Conservation (phyloP, 1,139 yeast species). For the Taiozyma sp. region DNA sequence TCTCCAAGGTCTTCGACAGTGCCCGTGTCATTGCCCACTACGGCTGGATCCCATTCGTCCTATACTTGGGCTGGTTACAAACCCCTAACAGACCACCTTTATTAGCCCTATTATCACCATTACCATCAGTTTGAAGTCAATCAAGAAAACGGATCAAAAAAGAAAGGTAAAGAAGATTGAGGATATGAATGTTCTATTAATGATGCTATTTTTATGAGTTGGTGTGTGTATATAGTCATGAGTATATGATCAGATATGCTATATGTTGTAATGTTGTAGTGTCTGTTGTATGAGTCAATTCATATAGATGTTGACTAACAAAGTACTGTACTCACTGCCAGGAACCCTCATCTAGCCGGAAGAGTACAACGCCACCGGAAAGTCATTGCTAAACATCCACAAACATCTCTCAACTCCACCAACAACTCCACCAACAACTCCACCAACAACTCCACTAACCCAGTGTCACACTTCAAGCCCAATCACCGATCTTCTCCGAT, state of each 20-base stretch:
- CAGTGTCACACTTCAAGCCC: background rate
- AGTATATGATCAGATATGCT: background rate
- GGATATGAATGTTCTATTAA: background rate
- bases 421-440: background rate
- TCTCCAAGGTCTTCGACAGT: slow-evolving; percentile 74
- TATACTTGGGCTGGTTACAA: slow-evolving; percentile 90
- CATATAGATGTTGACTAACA: too few relatives aligned
- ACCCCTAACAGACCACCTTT: slow-evolving; percentile 82
- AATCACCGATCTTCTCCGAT: background rate
- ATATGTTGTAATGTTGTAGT: background rate
- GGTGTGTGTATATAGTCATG: background rate
- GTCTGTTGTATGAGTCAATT: too few relatives aligned
- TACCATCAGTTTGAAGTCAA: slow-evolving; percentile 60
- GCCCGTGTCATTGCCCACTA: slow-evolving; percentile 89
- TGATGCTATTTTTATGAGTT: background rate
- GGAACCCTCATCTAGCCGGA: too few relatives aligned
- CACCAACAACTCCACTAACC: background rate
- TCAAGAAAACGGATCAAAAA: background rate
- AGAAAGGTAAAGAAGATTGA: background rate
- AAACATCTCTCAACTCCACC: too few relatives aligned
- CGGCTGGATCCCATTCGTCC: slow-evolving; percentile 94
- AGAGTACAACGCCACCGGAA: too few relatives aligned
- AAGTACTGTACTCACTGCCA: too few relatives aligned
- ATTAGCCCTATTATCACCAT: slow-evolving; percentile 46
- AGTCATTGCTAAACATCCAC: too few relatives aligned